Conservation (phyloP, 768 basidiomycete species). For the Xanthoconium purpureum region DNA sequence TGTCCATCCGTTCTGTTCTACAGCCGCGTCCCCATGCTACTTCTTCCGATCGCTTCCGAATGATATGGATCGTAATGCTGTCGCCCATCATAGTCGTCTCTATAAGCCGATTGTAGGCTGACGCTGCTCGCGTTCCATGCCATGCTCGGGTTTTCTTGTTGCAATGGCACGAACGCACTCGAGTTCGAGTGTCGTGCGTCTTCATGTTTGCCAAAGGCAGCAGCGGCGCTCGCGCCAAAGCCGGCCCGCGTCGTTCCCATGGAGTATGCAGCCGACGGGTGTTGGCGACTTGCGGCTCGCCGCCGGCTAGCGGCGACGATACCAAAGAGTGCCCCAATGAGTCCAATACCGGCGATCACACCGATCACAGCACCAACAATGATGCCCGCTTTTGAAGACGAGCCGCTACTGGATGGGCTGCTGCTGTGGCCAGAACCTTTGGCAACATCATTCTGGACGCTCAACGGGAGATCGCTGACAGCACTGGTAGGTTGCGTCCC, state of each 20-base stretch:
- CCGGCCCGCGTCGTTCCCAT: slow-evolving; percentile 36
- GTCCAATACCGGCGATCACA: slow-evolving; percentile 26
- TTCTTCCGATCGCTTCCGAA: slow-evolving; percentile 25
- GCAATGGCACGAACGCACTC: slow-evolving; percentile 69
- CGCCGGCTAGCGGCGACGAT: slow-evolving; percentile 51
- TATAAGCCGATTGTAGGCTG: slow-evolving; percentile 42
- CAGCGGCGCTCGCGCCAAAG: slow-evolving; percentile 22
- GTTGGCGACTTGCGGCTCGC: slow-evolving; percentile 36
- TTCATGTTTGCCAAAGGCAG: slow-evolving; percentile 24
- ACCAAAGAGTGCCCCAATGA: slow-evolving; percentile 38
- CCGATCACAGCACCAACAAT: slow-evolving; percentile 33
- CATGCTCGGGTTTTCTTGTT: slow-evolving; percentile 55
- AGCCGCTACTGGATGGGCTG: slow-evolving; percentile 14
- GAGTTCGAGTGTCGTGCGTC: slow-evolving; percentile 52
- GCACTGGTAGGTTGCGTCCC: slow-evolving; percentile 56
- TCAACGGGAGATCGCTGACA: slow-evolving; percentile 29
- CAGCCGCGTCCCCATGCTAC: slow-evolving; percentile 23
- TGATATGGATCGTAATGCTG: slow-evolving; percentile 27
- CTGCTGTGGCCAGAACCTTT: slow-evolving; percentile 28
- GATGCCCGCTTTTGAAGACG: slow-evolving; percentile 23
- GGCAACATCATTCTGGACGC: slow-evolving; percentile 42
- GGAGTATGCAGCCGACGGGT: slow-evolving; percentile 37
- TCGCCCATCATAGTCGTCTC: slow-evolving; percentile 27
- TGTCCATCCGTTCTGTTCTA: slow-evolving; percentile 14
- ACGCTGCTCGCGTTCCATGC: slow-evolving; percentile 57